Conservation (phyloP, 164 flowering plant genomes). For the Magnolia officinalis region DNA sequence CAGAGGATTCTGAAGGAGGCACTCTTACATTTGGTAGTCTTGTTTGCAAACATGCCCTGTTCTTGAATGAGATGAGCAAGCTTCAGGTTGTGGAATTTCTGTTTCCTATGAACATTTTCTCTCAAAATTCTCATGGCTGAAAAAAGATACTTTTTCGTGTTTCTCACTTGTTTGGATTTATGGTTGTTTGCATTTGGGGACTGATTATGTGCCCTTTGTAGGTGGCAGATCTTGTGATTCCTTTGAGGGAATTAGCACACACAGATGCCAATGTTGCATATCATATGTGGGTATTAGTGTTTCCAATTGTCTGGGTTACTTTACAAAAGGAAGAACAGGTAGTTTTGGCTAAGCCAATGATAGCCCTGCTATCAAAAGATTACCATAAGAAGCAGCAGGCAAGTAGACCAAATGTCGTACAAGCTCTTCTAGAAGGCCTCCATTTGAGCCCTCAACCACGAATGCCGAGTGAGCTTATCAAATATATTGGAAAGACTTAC, state of each 20-base stretch:
- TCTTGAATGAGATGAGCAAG: slow-evolving; percentile 77
- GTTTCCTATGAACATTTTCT: neutral
- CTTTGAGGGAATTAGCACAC: slow-evolving; percentile 94
- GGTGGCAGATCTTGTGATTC: slow-evolving; percentile 90
- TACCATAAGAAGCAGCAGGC: slow-evolving; percentile 92
- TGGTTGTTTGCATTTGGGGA: neutral
- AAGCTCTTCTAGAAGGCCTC: slow-evolving; percentile 97
- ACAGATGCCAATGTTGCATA: slow-evolving; percentile 95
- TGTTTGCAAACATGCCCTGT: slow-evolving; percentile 68
- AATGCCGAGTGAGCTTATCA: slow-evolving; percentile 98
- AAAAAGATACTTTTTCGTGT: neutral
- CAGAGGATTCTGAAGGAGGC: slow-evolving; percentile 60
- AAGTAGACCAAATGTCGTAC: slow-evolving; percentile 93
- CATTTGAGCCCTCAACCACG: slow-evolving; percentile 98
- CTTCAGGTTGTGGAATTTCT: slow-evolving; percentile 61
- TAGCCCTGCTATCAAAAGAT: slow-evolving; percentile 82
- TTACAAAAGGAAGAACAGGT: slow-evolving; percentile 91
- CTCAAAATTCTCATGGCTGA: neutral
- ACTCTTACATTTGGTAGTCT: slow-evolving; percentile 70
- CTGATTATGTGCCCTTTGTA: slow-evolving; percentile 20
- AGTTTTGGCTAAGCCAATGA: slow-evolving; percentile 90
- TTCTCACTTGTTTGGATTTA: neutral
- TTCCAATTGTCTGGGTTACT: slow-evolving; percentile 99
- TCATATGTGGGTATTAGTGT: slow-evolving; percentile 95
- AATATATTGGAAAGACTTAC: slow-evolving; percentile 92